Evolutionary conservation across 78 protist species (phyloP).

Genomic region (Dictyostelium capitatum): DNA sequence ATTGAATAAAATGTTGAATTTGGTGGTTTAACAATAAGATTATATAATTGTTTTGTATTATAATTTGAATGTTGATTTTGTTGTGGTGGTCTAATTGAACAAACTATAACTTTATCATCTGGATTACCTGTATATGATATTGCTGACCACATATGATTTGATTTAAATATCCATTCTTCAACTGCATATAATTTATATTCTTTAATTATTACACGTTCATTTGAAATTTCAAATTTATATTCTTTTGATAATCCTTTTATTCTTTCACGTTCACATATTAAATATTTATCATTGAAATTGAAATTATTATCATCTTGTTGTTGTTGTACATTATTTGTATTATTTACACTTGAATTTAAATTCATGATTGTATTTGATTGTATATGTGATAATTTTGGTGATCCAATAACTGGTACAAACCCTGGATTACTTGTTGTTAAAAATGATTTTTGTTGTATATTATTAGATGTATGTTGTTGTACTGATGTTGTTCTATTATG

Average conservation of each 20-base stretch:
- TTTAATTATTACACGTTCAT: not conserved
- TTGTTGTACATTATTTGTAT: not conserved
- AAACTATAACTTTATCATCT: conserved; percentile 11
- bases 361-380: not conserved
- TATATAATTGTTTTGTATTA: not conserved
- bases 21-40: conserved; percentile 39
- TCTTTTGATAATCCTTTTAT: conserved; percentile 8
- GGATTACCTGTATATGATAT: conserved; percentile 53
- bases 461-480: not conserved
- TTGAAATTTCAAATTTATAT: conserved; percentile 3
- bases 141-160: conserved; percentile 41
- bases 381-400: not conserved
- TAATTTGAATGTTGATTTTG: not conserved
- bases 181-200: conserved; percentile 63
- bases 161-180: conserved; percentile 73
- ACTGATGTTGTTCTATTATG: conserved; percentile 3
- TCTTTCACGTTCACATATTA: conserved; percentile 45
- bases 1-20: conserved; percentile 36
- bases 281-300: conserved; percentile 23
- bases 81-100: conserved; percentile 11
- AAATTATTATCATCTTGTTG: not conserved
- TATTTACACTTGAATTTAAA: not conserved
- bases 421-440: conserved; percentile 13
- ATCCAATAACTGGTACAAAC: not conserved
- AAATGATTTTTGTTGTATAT: not conserved